Evolutionary conservation across 768 basidiomycete species (phyloP).

Genomic region (Gymnopilus dilepis): DNA sequence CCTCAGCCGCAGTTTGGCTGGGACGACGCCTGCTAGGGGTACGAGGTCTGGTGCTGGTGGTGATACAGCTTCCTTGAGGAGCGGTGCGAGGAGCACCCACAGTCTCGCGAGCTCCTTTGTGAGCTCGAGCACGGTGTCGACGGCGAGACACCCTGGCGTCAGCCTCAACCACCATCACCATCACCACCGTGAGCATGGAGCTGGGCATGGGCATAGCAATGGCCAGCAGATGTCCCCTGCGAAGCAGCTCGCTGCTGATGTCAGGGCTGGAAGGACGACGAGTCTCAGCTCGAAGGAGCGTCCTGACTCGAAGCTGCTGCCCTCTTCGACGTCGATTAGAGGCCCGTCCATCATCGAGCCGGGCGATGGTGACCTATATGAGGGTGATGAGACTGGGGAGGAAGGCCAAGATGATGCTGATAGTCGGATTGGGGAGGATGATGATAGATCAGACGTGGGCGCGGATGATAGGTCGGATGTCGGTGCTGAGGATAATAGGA

Average conservation of each 20-base stretch:
- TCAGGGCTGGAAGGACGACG: slow-evolving; percentile 29
- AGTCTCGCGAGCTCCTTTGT: slow-evolving; percentile 8
- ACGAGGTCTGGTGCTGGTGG: background rate
- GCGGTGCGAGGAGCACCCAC: slow-evolving; percentile 20
- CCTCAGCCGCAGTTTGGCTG: slow-evolving; percentile 28
- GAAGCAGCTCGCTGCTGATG: slow-evolving; percentile 32
- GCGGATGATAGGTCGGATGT: background rate
- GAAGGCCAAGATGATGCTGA: slow-evolving; percentile 18
- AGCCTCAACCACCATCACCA: too few species aligned
- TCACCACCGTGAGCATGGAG: background rate
- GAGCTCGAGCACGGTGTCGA: slow-evolving; percentile 24
- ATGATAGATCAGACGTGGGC: background rate
- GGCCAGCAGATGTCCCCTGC: slow-evolving; percentile 32
- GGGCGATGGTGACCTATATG: slow-evolving; percentile 19
- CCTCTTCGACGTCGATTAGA: slow-evolving; percentile 35
- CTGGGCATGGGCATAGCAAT: background rate
- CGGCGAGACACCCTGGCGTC: background rate
- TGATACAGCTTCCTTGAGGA: slow-evolving; percentile 13
- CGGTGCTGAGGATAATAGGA: slow-evolving; percentile 1
- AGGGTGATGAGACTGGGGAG: slow-evolving; percentile 16
- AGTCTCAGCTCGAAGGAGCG: slow-evolving; percentile 42
- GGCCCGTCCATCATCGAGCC: slow-evolving; percentile 32
- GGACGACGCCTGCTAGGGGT: background rate
- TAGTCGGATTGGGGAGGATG: background rate
- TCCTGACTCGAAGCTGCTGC: slow-evolving; percentile 79